Conservation (phyloP, 345 rosid genomes). For the Aquilaria malaccensis region DNA sequence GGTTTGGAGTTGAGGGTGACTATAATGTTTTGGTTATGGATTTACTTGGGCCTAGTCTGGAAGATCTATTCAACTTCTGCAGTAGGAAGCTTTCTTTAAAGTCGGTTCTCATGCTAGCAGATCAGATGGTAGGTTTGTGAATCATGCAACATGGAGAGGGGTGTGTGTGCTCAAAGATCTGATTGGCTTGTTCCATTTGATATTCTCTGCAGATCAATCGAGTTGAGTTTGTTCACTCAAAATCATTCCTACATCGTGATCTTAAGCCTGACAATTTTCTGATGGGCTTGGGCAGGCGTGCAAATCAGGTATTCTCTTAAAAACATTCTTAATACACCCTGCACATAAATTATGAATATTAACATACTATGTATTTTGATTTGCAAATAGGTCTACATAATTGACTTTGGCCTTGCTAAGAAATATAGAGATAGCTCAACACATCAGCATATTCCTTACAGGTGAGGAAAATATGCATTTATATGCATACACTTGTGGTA, state of each 20-base stretch:
- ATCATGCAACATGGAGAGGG: background rate
- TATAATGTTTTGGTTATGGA: constrained; percentile 96
- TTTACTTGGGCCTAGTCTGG: constrained; percentile 96
- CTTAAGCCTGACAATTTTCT: constrained; percentile 94
- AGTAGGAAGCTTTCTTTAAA: constrained; percentile 75
- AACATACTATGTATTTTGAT: background rate
- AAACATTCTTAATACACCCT: background rate
- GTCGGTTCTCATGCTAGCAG: constrained; percentile 97
- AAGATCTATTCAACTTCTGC: constrained; percentile 89
- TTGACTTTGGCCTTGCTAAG: constrained; percentile 96
- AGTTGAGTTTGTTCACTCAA: constrained; percentile 84
- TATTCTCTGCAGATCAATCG: constrained; percentile 62
- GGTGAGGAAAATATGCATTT: constrained; percentile 31
- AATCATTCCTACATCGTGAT: constrained; percentile 93
- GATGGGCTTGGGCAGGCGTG: constrained; percentile 94
- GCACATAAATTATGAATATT: constrained; percentile 2
- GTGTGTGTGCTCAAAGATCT: background rate
- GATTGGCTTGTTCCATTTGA: background rate
- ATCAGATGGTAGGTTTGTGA: constrained; percentile 68
- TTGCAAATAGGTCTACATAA: constrained; percentile 57
- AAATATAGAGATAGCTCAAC: constrained; percentile 79
- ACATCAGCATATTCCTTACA: constrained; percentile 88
- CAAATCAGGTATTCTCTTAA: constrained; percentile 56
- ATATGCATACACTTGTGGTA: too few relatives aligned
- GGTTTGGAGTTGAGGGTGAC: constrained; percentile 89